phyloP scores from a whole-genome alignment of 495 filamentous ascomycete genomes.

The Penicillium macrosclerotiorum region DNA sequence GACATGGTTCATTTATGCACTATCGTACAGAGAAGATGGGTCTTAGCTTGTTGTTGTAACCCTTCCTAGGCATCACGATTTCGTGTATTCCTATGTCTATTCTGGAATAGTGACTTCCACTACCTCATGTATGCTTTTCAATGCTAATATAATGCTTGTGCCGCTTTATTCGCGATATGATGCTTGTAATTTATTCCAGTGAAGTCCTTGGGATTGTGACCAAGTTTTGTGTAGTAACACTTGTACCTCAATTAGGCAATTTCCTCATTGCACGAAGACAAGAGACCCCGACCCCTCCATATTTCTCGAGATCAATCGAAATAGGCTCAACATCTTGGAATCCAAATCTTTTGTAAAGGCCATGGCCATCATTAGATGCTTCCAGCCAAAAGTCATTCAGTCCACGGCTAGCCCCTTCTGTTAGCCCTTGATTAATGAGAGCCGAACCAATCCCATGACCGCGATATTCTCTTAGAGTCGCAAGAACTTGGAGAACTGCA shows the following conservation, averaged over 20 bases:
- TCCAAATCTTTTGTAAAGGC: constrained; percentile 11
- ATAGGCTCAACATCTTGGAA: constrained; percentile 9
- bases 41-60: no score
- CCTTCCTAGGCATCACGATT: no score
- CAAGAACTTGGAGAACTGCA: constrained; percentile 12
- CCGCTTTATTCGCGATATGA: no score
- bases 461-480: constrained; percentile 9
- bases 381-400: constrained; percentile 10
- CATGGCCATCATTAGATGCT: constrained; percentile 10
- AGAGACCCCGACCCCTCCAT: constrained; percentile 3
- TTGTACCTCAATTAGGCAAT: constrained; percentile 1
- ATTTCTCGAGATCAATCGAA: constrained; percentile 2
- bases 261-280: constrained; percentile 6
- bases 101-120: no score
- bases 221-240: no score
- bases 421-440: constrained; percentile 5
- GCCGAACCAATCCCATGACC: constrained; percentile 7
- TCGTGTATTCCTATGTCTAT: no score
- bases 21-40: no score
- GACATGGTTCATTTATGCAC: background rate
- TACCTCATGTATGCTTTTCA: no score
- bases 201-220: no score
- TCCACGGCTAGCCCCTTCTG: background rate
- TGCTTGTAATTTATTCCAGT: no score
- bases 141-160: no score